These are phyloP conservation scores for Cudoniella acicularis DNA, from an alignment of 495 filamentous ascomycete species.

Conservation along the genomic window DNA sequence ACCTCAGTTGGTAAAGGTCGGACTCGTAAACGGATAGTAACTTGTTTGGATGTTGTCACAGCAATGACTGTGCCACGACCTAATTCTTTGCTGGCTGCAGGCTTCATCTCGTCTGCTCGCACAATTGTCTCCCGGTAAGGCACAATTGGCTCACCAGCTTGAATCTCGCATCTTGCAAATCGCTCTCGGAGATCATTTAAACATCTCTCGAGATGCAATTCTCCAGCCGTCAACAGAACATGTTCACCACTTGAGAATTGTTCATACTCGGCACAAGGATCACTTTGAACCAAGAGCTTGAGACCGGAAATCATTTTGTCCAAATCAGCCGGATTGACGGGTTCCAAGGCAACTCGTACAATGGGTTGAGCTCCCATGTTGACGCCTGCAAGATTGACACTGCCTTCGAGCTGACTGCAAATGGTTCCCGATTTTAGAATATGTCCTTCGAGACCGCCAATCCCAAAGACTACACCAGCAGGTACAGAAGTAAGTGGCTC, in stretches of 20 bases:
- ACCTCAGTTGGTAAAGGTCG: conserved; percentile 73
- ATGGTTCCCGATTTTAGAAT: conserved; percentile 94
- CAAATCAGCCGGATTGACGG: conserved; percentile 79
- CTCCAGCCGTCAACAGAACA: conserved; percentile 89
- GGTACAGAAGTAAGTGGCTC: conserved; percentile 82
- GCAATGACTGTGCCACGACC: conserved; percentile 78
- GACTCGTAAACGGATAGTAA: conserved; percentile 75
- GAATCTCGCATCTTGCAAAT: conserved; percentile 93
- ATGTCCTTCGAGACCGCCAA: conserved; percentile 84
- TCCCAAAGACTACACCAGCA: conserved; percentile 94
- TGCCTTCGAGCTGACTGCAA: conserved; percentile 81
- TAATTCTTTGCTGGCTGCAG: conserved; percentile 78
- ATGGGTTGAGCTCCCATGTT: conserved; percentile 78
- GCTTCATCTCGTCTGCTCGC: conserved; percentile 81
- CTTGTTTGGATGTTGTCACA: conserved; percentile 77
- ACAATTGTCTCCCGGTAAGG: conserved; percentile 94
- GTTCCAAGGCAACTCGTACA: conserved; percentile 91
- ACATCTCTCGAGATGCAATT: conserved; percentile 92
- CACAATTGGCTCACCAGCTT: conserved; percentile 89
- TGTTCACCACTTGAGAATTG: conserved; percentile 92
- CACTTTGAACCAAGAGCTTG: conserved; percentile 85
- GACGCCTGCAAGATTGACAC: conserved; percentile 89
- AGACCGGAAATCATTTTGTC: conserved; percentile 91
- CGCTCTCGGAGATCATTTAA: conserved; percentile 90
- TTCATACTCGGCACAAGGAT: conserved; percentile 94